These are phyloP conservation scores for Hypoxylon crocopeplum DNA, from an alignment of 495 filamentous ascomycete species.

Conservation along the genomic window DNA sequence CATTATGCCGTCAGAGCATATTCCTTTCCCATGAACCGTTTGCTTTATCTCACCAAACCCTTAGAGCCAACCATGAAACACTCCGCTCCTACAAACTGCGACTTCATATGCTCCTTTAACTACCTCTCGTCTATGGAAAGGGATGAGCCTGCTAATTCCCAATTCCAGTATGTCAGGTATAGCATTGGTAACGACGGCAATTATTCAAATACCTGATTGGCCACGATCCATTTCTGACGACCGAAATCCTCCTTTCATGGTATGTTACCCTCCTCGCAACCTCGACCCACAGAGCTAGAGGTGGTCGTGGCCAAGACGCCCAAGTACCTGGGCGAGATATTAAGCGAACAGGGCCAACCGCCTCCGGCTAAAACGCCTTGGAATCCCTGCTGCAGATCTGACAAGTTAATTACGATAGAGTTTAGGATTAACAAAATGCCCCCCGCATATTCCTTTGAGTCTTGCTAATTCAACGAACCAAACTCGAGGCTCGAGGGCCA, in stretches of 20 bases:
- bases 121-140: too few species aligned
- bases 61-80: not conserved
- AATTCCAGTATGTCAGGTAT: constrained; percentile 7
- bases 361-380: constrained; percentile 33
- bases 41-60: not conserved
- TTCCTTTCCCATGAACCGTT: not conserved
- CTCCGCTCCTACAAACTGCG: not conserved
- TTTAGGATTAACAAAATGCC: constrained; percentile 36
- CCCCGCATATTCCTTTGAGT: constrained; percentile 29
- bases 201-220: constrained; percentile 21
- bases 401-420: constrained; percentile 37
- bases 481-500: constrained; percentile 1
- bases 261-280: constrained; percentile 8
- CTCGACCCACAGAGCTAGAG: constrained; percentile 24
- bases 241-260: constrained; percentile 1
- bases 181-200: constrained; percentile 8
- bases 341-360: constrained; percentile 34
- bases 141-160: not conserved
- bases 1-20: not conserved
- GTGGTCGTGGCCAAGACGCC: constrained; percentile 26
- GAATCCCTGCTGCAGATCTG: constrained; percentile 39
- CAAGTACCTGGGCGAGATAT: constrained; percentile 38
- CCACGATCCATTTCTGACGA: constrained; percentile 7
- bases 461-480: constrained; percentile 21
- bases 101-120: not conserved